Percentiles rank a stretch among this genome's conserved stretches.
Conservation (phyloP, 139 green algal species). For the Closterium sp. region DNA sequence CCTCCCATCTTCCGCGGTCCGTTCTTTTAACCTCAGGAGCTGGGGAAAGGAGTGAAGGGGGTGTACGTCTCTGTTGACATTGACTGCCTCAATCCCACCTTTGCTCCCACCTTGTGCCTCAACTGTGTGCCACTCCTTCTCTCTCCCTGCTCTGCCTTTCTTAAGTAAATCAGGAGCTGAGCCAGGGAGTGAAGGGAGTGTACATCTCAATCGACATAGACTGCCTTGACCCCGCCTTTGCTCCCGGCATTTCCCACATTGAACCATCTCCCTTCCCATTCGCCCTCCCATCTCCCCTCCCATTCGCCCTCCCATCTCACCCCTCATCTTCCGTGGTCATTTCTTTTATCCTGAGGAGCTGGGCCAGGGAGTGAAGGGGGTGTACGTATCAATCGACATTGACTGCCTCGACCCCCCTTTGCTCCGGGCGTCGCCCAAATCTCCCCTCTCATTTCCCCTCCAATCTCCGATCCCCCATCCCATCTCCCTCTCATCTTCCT, state of each 20-base stretch:
- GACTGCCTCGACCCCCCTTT: conserved; percentile 42
- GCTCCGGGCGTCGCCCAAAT: conserved; percentile 46
- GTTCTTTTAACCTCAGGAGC: no score
- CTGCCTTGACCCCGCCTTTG: conserved; percentile 37
- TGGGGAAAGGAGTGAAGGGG: conserved; percentile 38
- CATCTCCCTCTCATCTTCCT: no score
- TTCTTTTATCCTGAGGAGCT: no score
- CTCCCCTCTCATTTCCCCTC: no score
- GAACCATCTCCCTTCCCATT: conserved; percentile 36
- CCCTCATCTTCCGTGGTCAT: no score
- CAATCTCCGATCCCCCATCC: no score
- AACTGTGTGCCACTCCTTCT: no score
- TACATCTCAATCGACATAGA: conserved; percentile 51
- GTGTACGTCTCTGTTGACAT: conserved; percentile 50
- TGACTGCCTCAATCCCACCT: conserved; percentile 34
- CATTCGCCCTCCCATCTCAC: no score
- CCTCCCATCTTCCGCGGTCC: no score
- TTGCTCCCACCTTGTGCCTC: no score
- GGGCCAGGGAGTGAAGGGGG: conserved; percentile 37
- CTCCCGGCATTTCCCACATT: conserved; percentile 45
- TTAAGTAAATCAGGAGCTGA: conserved; percentile 17
- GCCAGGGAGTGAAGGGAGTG: conserved; percentile 38
- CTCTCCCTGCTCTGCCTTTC: no score
- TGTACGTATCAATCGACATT: conserved; percentile 50
- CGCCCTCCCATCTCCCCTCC: no score